Percentiles rank a stretch among this genome's conserved stretches.
phyloP scores from a whole-genome alignment of 2,329 filamentous ascomycete genomes.

The Sclerotinia nivalis region DNA sequence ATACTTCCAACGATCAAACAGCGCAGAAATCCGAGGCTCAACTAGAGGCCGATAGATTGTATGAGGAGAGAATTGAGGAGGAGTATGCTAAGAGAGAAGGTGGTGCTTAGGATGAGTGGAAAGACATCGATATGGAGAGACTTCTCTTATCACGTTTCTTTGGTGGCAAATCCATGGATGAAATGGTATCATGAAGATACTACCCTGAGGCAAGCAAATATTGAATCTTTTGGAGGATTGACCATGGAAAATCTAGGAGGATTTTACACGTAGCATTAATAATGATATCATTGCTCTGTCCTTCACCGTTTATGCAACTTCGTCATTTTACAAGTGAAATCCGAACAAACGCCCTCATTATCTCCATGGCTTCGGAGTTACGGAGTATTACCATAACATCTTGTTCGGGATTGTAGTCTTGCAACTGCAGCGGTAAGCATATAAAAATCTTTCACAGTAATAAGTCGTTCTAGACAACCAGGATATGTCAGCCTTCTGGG shows the following conservation, averaged over 20 bases:
- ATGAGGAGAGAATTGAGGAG: constrained; percentile 30
- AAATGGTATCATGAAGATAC: background rate
- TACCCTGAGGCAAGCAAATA: background rate
- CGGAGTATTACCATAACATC: background rate
- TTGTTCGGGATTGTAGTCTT: background rate
- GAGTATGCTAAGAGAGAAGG: constrained; percentile 32
- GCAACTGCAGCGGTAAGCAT: background rate
- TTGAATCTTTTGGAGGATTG: too few species aligned
- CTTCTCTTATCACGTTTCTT: background rate
- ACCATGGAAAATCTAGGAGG: background rate
- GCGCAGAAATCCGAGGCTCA: constrained; percentile 25
- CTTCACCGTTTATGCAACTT: background rate
- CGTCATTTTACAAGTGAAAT: background rate
- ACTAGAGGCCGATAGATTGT: constrained; percentile 27
- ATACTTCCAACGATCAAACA: constrained; percentile 2
- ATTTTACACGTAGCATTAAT: background rate
- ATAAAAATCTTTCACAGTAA: background rate
- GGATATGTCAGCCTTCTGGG: background rate
- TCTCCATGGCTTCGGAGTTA: background rate
- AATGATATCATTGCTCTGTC: background rate
- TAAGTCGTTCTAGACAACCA: background rate
- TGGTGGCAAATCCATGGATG: background rate
- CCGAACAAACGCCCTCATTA: background rate
- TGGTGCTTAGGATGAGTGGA: constrained; percentile 36
- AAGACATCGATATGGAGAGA: background rate